Conservation (phyloP, 495 filamentous ascomycete genomes). For the Penicillium antarcticum region DNA sequence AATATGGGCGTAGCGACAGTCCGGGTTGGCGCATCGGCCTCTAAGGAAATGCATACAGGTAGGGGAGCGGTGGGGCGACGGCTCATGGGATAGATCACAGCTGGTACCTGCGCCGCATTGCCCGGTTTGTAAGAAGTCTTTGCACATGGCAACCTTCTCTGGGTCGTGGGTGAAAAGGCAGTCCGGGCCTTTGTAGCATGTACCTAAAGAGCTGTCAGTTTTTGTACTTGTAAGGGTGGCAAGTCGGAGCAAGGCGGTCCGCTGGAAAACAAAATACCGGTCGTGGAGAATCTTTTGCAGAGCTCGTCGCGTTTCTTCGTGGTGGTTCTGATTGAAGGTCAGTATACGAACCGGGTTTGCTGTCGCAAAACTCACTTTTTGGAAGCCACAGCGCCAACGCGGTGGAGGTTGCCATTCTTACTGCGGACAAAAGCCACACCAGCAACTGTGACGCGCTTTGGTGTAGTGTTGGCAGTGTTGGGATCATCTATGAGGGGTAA, state of each 20-base stretch:
- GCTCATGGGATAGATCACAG: slow-evolving; percentile 92
- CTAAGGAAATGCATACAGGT: slow-evolving; percentile 86
- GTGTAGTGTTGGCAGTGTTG: slow-evolving; percentile 66
- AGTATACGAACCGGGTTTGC: slow-evolving; percentile 10
- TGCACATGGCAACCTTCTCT: slow-evolving; percentile 88
- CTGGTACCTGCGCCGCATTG: slow-evolving; percentile 73
- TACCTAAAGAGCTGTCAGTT: slow-evolving; percentile 54
- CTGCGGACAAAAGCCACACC: slow-evolving; percentile 86
- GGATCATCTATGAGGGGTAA: slow-evolving; percentile 55
- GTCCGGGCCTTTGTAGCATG: slow-evolving; percentile 71
- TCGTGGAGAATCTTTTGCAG: slow-evolving; percentile 87
- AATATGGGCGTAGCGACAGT: slow-evolving; percentile 88
- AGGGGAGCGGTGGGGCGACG: slow-evolving; percentile 80
- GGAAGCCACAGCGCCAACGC: slow-evolving; percentile 46
- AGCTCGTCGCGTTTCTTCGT: slow-evolving; percentile 71
- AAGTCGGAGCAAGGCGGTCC: slow-evolving; percentile 12
- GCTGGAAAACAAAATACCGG: slow-evolving; percentile 62
- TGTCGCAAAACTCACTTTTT: slow-evolving; percentile 33
- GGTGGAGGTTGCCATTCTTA: slow-evolving; percentile 88
- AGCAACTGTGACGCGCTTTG: slow-evolving; percentile 71
- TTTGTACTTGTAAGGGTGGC: not conserved
- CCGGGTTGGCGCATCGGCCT: slow-evolving; percentile 83
- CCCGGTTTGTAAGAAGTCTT: slow-evolving; percentile 75
- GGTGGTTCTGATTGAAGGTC: slow-evolving; percentile 33
- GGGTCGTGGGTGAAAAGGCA: slow-evolving; percentile 86